Evolutionary conservation across 2,329 filamentous ascomycete species (phyloP), one percentile per base, ranked within the genome.

Genomic region (Claviceps digitariae): DNA sequence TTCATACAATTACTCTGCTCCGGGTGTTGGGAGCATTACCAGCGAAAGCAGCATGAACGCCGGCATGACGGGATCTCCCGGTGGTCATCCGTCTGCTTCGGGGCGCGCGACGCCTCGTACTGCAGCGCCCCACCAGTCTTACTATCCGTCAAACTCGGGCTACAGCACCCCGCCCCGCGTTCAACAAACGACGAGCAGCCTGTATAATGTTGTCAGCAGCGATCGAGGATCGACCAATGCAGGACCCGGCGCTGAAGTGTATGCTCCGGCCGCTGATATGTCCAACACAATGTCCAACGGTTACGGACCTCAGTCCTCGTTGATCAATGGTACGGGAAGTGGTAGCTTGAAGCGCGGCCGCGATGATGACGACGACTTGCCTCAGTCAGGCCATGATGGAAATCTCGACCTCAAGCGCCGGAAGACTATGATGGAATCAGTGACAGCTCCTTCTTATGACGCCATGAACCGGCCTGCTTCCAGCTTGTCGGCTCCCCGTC

Each of bases 191-290:
- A 83, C 87, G 1, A 90, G 87, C 73, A 94, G 83, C 64, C 74
- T 95, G 50, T 95, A 95, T 75, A 94, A 83, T 67, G 85, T 94
- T 57, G 90, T 95, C 72, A 90, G 85, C 66, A 89, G 87, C 64
- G 86, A 88, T 55, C 80, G 87, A 27, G 80, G 74, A 48, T 71
- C 75, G 31, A 68, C 81, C 12, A 72, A 62, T 59, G 84, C 84
- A n/a, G 77, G 75, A 31, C 69, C 80, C 13, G 71, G 77, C 21
- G 77, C 77, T 50, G 87, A 94, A 59, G 79, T 83, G 7, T 94
- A 94, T 65, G 78, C 80, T 36, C 76, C 82, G 17, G 76, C 86
- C 25, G 71, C 77, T 5, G 83, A 86, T 60, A 73, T 83, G 67
- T 67, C 69, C 43, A 69, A 67, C 56, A 72, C 27, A 29, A 29